Conservation (phyloP, 345 rosid species). For the Moricandia arvensis region DNA sequence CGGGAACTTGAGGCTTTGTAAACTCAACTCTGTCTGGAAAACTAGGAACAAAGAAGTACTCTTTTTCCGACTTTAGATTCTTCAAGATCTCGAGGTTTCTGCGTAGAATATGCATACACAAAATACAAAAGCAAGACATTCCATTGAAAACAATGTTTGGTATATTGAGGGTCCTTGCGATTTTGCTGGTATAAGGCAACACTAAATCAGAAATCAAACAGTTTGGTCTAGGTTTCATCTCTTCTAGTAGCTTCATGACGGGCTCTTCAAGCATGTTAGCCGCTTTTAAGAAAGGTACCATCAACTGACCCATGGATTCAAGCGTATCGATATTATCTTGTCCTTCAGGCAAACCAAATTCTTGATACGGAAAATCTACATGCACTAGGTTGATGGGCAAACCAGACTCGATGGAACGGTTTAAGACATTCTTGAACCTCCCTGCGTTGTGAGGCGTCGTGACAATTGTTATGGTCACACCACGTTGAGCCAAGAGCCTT, state of each 20-base stretch:
- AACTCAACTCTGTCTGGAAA: constrained; percentile 42
- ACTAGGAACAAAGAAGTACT: constrained; percentile 30
- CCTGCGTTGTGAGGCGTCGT: constrained; percentile 42
- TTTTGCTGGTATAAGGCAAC: constrained; percentile 27
- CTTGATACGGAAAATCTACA: constrained; percentile 27
- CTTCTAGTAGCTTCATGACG: constrained; percentile 26
- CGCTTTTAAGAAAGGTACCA: constrained; percentile 19
- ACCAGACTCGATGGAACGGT: constrained; percentile 24
- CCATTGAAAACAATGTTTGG: constrained; percentile 59
- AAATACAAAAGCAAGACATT: constrained; percentile 33
- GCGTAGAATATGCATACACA: constrained; percentile 18
- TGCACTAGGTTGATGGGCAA: constrained; percentile 30
- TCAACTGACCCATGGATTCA: constrained; percentile 3
- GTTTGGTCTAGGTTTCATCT: constrained; percentile 42
- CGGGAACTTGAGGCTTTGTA: constrained; percentile 18
- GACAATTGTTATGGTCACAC: constrained; percentile 46
- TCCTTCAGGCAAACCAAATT: constrained; percentile 42
- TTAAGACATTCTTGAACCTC: constrained; percentile 21
- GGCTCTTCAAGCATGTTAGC: constrained; percentile 33
- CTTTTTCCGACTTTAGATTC: neutral
- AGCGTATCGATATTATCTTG: constrained; percentile 37
- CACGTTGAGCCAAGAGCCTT: constrained; percentile 45
- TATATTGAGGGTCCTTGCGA: constrained; percentile 34
- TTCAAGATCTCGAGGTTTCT: constrained; percentile 16
- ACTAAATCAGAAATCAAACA: constrained; percentile 46